phyloP scores from a whole-genome alignment of 805 yeast genomes.

The Starmerella bombicola region DNA sequence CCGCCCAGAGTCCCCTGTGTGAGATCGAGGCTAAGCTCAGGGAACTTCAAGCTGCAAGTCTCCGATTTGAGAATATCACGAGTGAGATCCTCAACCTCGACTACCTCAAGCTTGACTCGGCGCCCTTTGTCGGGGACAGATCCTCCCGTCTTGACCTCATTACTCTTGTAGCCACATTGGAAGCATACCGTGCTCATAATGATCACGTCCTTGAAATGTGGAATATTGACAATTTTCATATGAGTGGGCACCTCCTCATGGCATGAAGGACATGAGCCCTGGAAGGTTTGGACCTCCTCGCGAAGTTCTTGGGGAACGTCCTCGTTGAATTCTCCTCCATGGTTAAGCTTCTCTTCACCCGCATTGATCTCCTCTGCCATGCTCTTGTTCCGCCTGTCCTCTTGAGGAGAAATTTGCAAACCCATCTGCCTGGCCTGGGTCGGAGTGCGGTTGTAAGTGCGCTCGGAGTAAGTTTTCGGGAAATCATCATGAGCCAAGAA shows the following conservation, averaged over 20 bases:
- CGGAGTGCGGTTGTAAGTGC: slow-evolving; percentile 69
- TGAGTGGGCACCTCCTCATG: slow-evolving; percentile 72
- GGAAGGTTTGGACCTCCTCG: slow-evolving; percentile 87
- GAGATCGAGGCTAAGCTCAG: slow-evolving; percentile 80
- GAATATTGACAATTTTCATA: slow-evolving; percentile 93
- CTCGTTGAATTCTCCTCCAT: slow-evolving; percentile 47
- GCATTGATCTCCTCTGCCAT: slow-evolving; percentile 20
- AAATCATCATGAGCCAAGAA: slow-evolving; percentile 83
- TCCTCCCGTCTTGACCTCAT: slow-evolving; percentile 98
- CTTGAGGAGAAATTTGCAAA: slow-evolving; percentile 30
- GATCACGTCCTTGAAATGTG: slow-evolving; percentile 95
- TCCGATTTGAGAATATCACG: slow-evolving; percentile 92
- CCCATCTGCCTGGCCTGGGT: slow-evolving; percentile 83
- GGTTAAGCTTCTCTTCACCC: slow-evolving; percentile 25
- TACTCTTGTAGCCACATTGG: slow-evolving; percentile 86
- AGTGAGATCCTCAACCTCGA: slow-evolving; percentile 83
- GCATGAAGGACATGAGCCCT: slow-evolving; percentile 88
- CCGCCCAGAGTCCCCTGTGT: slow-evolving; percentile 97
- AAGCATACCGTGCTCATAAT: slow-evolving; percentile 92
- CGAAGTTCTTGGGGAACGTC: slow-evolving; percentile 67
- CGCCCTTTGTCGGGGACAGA: slow-evolving; percentile 80
- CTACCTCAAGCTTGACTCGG: slow-evolving; percentile 56
- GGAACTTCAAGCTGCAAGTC: slow-evolving; percentile 73
- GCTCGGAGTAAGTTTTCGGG: slow-evolving; percentile 77
- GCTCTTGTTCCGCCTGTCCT: slow-evolving; percentile 37